Conservation (phyloP, 192 early-diverging fungal genomes). For the Tieghemiomyces parasiticus region DNA sequence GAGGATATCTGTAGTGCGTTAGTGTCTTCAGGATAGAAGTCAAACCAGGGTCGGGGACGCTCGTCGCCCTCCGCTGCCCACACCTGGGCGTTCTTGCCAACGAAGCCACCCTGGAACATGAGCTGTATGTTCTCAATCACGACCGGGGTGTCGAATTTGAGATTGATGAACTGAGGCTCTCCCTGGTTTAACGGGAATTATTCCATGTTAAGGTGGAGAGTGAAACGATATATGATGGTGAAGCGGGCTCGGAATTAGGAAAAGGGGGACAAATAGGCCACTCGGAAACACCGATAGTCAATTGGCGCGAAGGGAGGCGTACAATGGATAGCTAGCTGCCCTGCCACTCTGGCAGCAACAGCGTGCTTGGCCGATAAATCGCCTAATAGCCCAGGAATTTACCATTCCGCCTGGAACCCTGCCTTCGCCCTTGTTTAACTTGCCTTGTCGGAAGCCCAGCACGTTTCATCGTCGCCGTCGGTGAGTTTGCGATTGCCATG, state of each 20-base stretch:
- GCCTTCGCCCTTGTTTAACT: too few species aligned
- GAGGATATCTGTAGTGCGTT: slow-evolving; percentile 42
- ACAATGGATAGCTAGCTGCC: neutral
- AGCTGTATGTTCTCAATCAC: slow-evolving; percentile 24
- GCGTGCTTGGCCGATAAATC: neutral
- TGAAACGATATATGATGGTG: neutral
- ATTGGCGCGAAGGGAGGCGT: neutral
- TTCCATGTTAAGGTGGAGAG: too few species aligned
- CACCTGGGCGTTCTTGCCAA: slow-evolving; percentile 48
- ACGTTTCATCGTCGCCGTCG: slow-evolving; percentile 69
- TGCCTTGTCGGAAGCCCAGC: slow-evolving; percentile 89
- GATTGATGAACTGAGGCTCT: slow-evolving; percentile 52
- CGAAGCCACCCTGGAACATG: slow-evolving; percentile 85
- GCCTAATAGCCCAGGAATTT: too few species aligned
- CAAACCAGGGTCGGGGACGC: slow-evolving; percentile 24
- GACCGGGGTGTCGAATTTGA: slow-evolving; percentile 45
- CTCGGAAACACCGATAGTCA: neutral
- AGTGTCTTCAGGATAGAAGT: slow-evolving; percentile 58
- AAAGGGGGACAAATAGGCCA: neutral
- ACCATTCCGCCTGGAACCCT: too few species aligned
- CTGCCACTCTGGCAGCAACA: neutral
- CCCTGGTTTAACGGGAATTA: too few species aligned
- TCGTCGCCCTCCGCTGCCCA: slow-evolving; percentile 25
- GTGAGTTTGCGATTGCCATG: slow-evolving; percentile 74
- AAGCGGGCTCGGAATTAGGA: neutral